A percentile compares a stretch with the other conserved stretches of the same genome.
Evolutionary conservation across 75 land plant species (phyloP).

Genomic region (Larix kaempferi): DNA sequence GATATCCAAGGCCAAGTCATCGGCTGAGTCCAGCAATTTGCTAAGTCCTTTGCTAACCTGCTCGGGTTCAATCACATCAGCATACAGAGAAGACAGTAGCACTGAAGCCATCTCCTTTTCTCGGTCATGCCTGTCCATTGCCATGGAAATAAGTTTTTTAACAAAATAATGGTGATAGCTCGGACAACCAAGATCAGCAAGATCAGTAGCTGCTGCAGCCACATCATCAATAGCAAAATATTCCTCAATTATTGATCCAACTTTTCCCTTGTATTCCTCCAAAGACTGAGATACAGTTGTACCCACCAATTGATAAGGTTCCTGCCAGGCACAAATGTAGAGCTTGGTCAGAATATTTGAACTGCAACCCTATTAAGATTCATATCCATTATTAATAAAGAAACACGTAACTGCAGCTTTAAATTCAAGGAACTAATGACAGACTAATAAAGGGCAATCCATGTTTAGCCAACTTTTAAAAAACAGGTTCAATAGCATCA

Average conservation of each 20-base stretch:
- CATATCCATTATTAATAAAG: too few species aligned
- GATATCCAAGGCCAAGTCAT: slow-evolving; percentile 76
- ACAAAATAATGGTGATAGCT: slow-evolving; percentile 72
- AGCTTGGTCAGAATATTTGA: too few species aligned
- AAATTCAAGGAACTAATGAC: too few species aligned
- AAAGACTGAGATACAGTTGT: slow-evolving; percentile 25
- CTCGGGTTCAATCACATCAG: slow-evolving; percentile 61
- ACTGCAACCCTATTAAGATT: too few species aligned
- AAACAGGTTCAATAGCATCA: too few species aligned
- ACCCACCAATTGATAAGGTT: slow-evolving; percentile 50
- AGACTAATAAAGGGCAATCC: too few species aligned
- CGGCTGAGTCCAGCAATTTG: slow-evolving; percentile 66
- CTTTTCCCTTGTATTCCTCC: slow-evolving; percentile 40
- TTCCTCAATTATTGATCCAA: slow-evolving; percentile 35
- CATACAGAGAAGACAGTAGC: slow-evolving; percentile 73
- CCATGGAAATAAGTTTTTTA: slow-evolving; percentile 80
- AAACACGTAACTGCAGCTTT: too few species aligned
- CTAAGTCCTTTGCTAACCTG: slow-evolving; percentile 64
- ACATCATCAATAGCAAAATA: slow-evolving; percentile 55
- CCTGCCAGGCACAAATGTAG: slow-evolving; percentile 17
- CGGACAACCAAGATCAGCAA: slow-evolving; percentile 55
- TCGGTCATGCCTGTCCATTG: slow-evolving; percentile 85
- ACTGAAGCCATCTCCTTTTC: slow-evolving; percentile 92
- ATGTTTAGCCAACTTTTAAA: too few species aligned
- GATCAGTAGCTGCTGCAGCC: slow-evolving; percentile 36